Evolutionary conservation across 2,329 filamentous ascomycete species (phyloP).

Genomic region (Pyricularia pennisetigena): DNA sequence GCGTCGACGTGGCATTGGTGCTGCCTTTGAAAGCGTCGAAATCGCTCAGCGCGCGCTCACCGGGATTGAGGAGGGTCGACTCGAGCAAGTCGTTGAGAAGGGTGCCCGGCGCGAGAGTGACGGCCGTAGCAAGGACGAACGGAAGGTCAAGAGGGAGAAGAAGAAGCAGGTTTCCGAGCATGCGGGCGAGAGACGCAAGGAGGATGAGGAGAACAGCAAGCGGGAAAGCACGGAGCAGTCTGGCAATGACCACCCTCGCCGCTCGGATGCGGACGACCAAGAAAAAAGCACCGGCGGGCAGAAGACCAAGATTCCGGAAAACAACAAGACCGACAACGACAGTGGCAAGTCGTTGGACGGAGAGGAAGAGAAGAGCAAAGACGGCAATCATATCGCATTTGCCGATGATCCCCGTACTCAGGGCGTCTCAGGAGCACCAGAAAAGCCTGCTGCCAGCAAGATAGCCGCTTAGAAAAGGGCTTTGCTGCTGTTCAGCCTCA

Average conservation of each 20-base stretch:
- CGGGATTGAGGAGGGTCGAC: slow-evolving; percentile 33
- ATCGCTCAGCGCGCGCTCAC: slow-evolving; percentile 34
- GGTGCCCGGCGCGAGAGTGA: slow-evolving; percentile 12
- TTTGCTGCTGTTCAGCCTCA: neutral
- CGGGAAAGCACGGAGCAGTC: neutral
- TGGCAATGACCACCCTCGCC: slow-evolving; percentile 2
- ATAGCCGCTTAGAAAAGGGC: neutral
- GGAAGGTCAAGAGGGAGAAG: slow-evolving; percentile 9
- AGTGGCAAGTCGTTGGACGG: neutral
- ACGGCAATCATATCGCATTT: neutral
- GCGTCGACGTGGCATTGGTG: slow-evolving; percentile 27
- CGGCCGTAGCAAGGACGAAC: slow-evolving; percentile 4
- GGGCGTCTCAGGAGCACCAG: neutral
- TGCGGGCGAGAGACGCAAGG: slow-evolving; percentile 1
- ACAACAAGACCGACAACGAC: neutral
- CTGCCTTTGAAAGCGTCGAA: slow-evolving; percentile 39
- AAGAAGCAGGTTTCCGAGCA: slow-evolving; percentile 8
- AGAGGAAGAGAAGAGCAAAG: neutral
- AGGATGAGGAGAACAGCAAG: slow-evolving; percentile 1
- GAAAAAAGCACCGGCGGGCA: neutral
- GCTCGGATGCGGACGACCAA: neutral
- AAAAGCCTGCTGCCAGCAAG: neutral
- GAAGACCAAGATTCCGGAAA: neutral
- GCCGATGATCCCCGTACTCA: neutral
- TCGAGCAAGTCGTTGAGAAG: slow-evolving; percentile 22